Evolutionary conservation across 768 basidiomycete genomes (phyloP).

Genomic region (Pleurotus cornucopiae): DNA sequence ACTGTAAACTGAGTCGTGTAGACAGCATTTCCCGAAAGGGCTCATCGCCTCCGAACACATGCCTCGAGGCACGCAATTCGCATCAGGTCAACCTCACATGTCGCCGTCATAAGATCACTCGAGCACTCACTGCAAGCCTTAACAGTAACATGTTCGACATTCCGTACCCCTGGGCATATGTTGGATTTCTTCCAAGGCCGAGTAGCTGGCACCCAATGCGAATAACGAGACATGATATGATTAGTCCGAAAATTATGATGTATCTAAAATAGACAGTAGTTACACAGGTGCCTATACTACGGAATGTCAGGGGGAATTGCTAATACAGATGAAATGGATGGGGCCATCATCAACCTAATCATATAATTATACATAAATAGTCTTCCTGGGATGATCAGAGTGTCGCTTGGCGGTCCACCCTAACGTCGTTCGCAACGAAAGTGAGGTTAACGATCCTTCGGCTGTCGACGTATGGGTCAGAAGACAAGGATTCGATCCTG

Average conservation of each 20-base stretch:
- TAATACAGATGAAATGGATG: background rate
- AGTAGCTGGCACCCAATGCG: too few relatives aligned
- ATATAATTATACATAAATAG: background rate
- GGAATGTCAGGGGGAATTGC: background rate
- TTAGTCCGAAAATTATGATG: background rate
- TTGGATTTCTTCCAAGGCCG: too few relatives aligned
- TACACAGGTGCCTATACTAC: background rate
- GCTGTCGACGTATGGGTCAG: constrained; percentile 33
- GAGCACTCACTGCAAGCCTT: too few relatives aligned
- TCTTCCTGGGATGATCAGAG: background rate
- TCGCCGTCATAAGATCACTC: too few relatives aligned
- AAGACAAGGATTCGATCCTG: constrained; percentile 40
- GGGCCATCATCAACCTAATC: background rate
- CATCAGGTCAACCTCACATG: too few relatives aligned
- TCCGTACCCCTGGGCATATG: too few relatives aligned
- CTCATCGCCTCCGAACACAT: too few relatives aligned
- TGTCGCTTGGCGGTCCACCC: constrained; percentile 20
- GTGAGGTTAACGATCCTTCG: constrained; percentile 43
- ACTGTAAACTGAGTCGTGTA: too few relatives aligned
- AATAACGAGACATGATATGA: too few relatives aligned
- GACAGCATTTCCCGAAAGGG: too few relatives aligned
- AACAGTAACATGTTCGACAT: too few relatives aligned
- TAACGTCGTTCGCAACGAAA: constrained; percentile 45
- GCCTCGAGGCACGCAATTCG: too few relatives aligned
- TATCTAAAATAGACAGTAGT: background rate